Percentiles rank a stretch among this genome's conserved stretches.
Evolutionary conservation across 192 early-diverging fungal species (phyloP).

Genomic region (Piromyces sp.): DNA sequence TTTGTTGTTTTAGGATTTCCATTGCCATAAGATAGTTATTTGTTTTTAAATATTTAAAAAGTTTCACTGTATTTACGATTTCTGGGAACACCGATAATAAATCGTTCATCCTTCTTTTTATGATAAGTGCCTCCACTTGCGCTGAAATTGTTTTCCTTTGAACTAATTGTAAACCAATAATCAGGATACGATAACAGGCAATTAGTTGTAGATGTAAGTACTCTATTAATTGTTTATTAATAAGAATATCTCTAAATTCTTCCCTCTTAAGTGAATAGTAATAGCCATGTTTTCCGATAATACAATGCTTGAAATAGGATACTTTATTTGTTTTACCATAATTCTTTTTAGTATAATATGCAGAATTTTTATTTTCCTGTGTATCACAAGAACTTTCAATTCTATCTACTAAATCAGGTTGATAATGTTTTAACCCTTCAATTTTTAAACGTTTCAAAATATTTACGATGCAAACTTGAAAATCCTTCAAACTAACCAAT

Average conservation of each 20-base stretch:
- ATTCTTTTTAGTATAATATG: not conserved
- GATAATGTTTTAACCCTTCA: not conserved
- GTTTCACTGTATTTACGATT: not conserved
- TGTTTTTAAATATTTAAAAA: not conserved
- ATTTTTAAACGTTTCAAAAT: not conserved
- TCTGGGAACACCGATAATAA: not conserved
- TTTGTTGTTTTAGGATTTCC: not conserved
- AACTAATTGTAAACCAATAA: not conserved
- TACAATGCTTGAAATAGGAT: not conserved
- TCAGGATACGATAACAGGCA: not conserved
- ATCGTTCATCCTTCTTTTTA: not conserved
- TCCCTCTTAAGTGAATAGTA: not conserved
- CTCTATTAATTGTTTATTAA: not conserved
- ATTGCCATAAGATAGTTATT: not conserved
- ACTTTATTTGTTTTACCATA: not conserved
- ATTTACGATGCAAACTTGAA: not conserved
- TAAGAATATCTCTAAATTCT: not conserved
- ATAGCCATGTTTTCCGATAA: not conserved
- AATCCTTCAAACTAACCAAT: not conserved
- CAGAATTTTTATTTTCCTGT: not conserved
- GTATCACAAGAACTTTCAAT: not conserved
- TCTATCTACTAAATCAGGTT: not conserved
- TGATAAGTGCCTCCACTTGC: not conserved
- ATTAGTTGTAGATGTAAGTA: not conserved
- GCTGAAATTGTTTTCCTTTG: not conserved